A percentile compares a stretch with the other conserved stretches of the same genome.
Conservation (phyloP, 495 filamentous ascomycete species). For the Talaromyces wortmannii region DNA sequence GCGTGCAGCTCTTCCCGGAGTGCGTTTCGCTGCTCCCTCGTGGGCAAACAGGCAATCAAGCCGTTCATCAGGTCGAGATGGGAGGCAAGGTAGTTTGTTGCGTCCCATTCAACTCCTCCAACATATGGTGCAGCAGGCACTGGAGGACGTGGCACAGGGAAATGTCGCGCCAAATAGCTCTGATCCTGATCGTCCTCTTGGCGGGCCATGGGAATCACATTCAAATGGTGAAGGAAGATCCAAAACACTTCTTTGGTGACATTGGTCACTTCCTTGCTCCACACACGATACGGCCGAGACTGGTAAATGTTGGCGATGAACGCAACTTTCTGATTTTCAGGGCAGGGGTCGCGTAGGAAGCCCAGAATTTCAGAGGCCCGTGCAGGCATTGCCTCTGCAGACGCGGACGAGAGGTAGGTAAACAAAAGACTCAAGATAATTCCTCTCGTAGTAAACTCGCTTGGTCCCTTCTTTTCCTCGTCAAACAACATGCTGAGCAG, state of each 20-base stretch:
- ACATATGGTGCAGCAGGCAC: slow-evolving; percentile 95
- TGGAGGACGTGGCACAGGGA: slow-evolving; percentile 80
- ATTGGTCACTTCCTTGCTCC: slow-evolving; percentile 85
- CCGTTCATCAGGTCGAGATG: slow-evolving; percentile 93
- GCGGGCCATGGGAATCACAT: slow-evolving; percentile 60
- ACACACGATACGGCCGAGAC: slow-evolving; percentile 81
- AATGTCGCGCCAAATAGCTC: slow-evolving; percentile 63
- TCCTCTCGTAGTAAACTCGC: slow-evolving; percentile 86
- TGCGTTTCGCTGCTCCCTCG: slow-evolving; percentile 63
- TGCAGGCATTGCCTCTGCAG: slow-evolving; percentile 39
- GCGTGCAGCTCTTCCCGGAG: slow-evolving; percentile 70
- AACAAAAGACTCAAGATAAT: slow-evolving; percentile 84
- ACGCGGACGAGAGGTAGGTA: slow-evolving; percentile 64
- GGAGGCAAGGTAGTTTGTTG: slow-evolving; percentile 87
- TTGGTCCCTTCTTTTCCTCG: slow-evolving; percentile 92
- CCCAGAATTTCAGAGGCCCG: slow-evolving; percentile 63
- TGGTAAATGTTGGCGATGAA: slow-evolving; percentile 89
- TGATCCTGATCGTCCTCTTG: slow-evolving; percentile 18
- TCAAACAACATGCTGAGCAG: slow-evolving; percentile 88
- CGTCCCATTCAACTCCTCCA: slow-evolving; percentile 98
- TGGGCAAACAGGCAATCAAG: slow-evolving; percentile 76
- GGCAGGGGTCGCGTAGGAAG: slow-evolving; percentile 76
- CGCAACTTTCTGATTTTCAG: slow-evolving; percentile 67
- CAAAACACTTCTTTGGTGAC: slow-evolving; percentile 99
- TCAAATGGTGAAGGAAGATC: slow-evolving; percentile 94